Conservation (phyloP, 495 filamentous ascomycete species). For the Aspergillus homomorphus region DNA sequence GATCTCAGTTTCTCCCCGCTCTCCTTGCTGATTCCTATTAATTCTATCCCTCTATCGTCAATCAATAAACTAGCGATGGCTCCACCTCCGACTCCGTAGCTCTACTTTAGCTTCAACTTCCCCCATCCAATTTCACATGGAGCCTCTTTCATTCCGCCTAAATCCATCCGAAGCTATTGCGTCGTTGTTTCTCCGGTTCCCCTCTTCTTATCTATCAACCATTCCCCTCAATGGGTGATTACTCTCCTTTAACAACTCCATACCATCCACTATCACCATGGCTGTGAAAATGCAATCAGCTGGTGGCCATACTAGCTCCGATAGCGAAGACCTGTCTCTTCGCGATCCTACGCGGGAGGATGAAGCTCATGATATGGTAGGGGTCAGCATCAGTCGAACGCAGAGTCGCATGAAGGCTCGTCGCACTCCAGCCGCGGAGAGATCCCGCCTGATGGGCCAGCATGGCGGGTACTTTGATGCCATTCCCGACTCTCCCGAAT, state of each 20-base stretch:
- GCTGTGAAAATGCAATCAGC: background rate
- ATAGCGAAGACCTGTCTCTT: conserved; percentile 33
- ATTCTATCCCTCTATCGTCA: background rate
- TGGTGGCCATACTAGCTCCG: conserved; percentile 31
- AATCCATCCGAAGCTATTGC: background rate
- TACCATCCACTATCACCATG: background rate
- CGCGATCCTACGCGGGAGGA: conserved; percentile 33
- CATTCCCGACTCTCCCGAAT: conserved; percentile 24
- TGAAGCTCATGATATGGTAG: conserved; percentile 63
- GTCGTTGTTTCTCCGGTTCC: background rate
- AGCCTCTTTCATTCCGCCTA: background rate
- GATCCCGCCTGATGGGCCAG: conserved; percentile 62
- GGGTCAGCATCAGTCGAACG: conserved; percentile 68
- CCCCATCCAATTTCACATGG: background rate
- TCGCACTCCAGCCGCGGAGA: conserved; percentile 71
- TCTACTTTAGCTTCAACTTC: background rate
- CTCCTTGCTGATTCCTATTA: background rate
- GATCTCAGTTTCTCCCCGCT: background rate
- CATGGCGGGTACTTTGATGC: conserved; percentile 53
- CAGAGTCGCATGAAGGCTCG: conserved; percentile 71
- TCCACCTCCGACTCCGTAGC: background rate
- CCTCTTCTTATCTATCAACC: background rate
- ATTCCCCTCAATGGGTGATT: background rate
- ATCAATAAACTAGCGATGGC: background rate
- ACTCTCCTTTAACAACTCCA: background rate